Evolutionary conservation across 345 rosid genomes (phyloP).

Genomic region (Ceriops decandra): DNA sequence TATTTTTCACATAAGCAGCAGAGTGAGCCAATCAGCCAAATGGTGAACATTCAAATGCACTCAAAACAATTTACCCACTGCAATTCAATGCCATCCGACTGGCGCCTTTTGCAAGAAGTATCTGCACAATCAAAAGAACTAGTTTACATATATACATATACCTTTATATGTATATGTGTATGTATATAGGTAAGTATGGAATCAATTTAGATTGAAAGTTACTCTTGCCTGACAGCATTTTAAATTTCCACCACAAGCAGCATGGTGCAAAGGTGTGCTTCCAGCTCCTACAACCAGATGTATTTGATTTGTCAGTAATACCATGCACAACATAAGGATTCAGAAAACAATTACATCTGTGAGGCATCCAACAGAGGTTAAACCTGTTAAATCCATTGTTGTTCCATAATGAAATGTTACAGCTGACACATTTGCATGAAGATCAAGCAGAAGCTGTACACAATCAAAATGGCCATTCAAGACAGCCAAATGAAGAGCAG

Average conservation of each 20-base stretch:
- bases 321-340: conserved; percentile 1
- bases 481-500: conserved; percentile 97
- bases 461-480: conserved; percentile 93
- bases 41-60: conserved; percentile 7
- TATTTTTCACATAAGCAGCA: neutral
- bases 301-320: conserved; percentile 13
- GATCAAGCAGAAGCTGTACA: conserved; percentile 89
- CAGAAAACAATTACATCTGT: neutral
- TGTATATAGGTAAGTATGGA: conserved; percentile 5
- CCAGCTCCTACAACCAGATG: conserved; percentile 66
- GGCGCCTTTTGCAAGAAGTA: conserved; percentile 83
- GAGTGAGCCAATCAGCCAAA: neutral
- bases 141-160: neutral
- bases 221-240: conserved; percentile 88
- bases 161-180: neutral
- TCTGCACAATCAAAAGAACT: conserved; percentile 37
- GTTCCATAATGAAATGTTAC: conserved; percentile 91
- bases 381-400: conserved; percentile 96
- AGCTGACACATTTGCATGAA: conserved; percentile 77
- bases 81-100: conserved; percentile 72
- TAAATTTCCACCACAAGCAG: conserved; percentile 93
- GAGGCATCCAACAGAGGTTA: conserved; percentile 3
- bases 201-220: neutral
- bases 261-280: conserved; percentile 92
- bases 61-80: conserved; percentile 63